phyloP scores from a whole-genome alignment of 768 basidiomycete genomes.

The Piloderma croceum region DNA sequence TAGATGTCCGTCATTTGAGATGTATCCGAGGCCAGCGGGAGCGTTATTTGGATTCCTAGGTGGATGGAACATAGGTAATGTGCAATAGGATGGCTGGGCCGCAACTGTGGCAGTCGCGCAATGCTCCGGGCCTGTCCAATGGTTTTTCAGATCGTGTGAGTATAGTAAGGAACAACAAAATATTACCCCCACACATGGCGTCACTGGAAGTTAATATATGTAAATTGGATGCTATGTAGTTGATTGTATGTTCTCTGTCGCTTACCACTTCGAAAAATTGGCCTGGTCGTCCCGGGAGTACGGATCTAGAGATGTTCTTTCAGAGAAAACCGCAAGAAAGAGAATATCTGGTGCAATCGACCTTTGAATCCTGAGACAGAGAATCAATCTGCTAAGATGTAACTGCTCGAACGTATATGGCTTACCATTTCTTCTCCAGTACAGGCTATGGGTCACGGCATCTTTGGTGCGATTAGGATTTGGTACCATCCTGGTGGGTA shows the following conservation, averaged over 20 bases:
- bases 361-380: slow-evolving; percentile 47
- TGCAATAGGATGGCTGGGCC: slow-evolving; percentile 49
- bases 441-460: slow-evolving; percentile 45
- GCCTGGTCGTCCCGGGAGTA: slow-evolving; percentile 54
- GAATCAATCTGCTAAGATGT: neutral
- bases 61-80: slow-evolving; percentile 48
- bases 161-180: neutral
- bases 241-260: slow-evolving; percentile 17
- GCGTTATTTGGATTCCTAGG: slow-evolving; percentile 24
- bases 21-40: slow-evolving; percentile 37
- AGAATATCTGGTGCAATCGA: slow-evolving; percentile 7
- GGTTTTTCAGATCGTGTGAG: neutral
- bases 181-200: slow-evolving; percentile 44
- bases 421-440: slow-evolving; percentile 56
- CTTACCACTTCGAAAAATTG: slow-evolving; percentile 53
- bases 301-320: slow-evolving; percentile 36
- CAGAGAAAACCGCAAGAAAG: neutral
- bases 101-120: slow-evolving; percentile 29
- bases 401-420: neutral
- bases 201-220: slow-evolving; percentile 29
- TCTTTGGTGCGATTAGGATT: slow-evolving; percentile 46
- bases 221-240: neutral
- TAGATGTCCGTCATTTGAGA: slow-evolving; percentile 52
- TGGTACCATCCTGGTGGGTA: slow-evolving; percentile 38
- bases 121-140: slow-evolving; percentile 45